Evolutionary conservation across 1,284 basidiomycete species (phyloP).

Genomic region (Cutaneotrichosporon spelunceum): DNA sequence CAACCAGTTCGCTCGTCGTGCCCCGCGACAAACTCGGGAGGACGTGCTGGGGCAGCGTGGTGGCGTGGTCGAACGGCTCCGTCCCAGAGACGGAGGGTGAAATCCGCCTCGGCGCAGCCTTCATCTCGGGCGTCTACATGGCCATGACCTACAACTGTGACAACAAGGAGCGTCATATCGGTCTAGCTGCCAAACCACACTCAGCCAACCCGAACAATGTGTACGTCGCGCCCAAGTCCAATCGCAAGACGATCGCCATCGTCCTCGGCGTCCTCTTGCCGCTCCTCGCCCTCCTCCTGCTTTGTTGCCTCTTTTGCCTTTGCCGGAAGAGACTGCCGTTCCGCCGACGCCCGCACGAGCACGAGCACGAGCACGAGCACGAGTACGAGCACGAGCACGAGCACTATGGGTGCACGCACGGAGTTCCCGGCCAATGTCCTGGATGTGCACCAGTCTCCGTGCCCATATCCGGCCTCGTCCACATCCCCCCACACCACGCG

Average conservation of each 20-base stretch:
- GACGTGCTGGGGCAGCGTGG: slow-evolving; percentile 42
- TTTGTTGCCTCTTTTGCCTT: slow-evolving; percentile 29
- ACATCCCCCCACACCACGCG: no score
- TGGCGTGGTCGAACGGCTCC: slow-evolving; percentile 43
- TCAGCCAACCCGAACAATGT: slow-evolving; percentile 29
- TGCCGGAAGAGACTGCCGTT: slow-evolving; percentile 7
- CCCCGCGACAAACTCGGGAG: slow-evolving; percentile 24
- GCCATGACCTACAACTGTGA: slow-evolving; percentile 38
- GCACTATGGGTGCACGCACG: neutral
- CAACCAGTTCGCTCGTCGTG: slow-evolving; percentile 33
- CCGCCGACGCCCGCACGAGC: neutral
- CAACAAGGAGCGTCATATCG: slow-evolving; percentile 31
- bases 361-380: neutral
- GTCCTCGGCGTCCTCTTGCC: slow-evolving; percentile 41
- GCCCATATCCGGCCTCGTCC: no score
- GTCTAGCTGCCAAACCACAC: slow-evolving; percentile 44
- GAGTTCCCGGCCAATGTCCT: no score
- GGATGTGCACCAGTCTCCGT: no score
- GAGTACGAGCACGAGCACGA: neutral
- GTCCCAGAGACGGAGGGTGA: slow-evolving; percentile 37
- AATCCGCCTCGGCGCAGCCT: slow-evolving; percentile 45
- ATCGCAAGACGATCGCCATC: slow-evolving; percentile 11
- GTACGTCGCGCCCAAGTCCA: neutral
- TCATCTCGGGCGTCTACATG: slow-evolving; percentile 46
- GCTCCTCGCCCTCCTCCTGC: slow-evolving; percentile 34